A percentile compares a stretch with the other conserved stretches of the same genome.
Evolutionary conservation across 352 stramenopile genomes (phyloP).

Genomic region (Globisporangium acanthophoron): DNA sequence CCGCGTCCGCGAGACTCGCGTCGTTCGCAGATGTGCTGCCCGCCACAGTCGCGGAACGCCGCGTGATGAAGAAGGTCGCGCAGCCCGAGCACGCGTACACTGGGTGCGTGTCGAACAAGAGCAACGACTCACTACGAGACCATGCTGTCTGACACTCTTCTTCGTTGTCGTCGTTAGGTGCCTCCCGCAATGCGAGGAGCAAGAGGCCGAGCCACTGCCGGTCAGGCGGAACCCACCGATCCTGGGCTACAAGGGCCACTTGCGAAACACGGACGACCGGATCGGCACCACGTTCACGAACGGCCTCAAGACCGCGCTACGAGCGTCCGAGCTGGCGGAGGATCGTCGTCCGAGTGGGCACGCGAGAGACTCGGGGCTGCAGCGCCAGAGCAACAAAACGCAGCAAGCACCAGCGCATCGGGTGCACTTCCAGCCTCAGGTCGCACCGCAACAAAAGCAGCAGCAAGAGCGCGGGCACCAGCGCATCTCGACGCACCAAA

Average conservation of each 20-base stretch:
- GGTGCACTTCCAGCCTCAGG: constrained; percentile 8
- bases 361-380: neutral
- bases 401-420: neutral
- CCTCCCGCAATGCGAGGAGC: constrained; percentile 20
- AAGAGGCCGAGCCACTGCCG: constrained; percentile 15
- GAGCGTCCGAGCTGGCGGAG: constrained; percentile 10
- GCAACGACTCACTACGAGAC: no score
- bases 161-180: no score
- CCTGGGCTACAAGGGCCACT: constrained; percentile 58
- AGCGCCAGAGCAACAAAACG: neutral
- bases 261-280: constrained; percentile 48
- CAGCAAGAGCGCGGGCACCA: neutral
- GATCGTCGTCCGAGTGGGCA: constrained; percentile 1
- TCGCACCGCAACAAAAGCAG: neutral
- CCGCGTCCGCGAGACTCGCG: constrained; percentile 5
- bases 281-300: constrained; percentile 69
- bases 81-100: constrained; percentile 70
- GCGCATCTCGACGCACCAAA: neutral
- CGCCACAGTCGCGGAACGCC: constrained; percentile 44
- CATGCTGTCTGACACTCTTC: constrained; percentile 1
- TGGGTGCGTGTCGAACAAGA: constrained; percentile 25
- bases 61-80: constrained; percentile 60
- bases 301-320: constrained; percentile 30
- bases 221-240: constrained; percentile 31
- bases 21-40: constrained; percentile 20